Evolutionary conservation across 148 eudicot genomes (phyloP), one percentile per base, ranked within the genome.

Genomic region (Persicaria tinctoria): DNA sequence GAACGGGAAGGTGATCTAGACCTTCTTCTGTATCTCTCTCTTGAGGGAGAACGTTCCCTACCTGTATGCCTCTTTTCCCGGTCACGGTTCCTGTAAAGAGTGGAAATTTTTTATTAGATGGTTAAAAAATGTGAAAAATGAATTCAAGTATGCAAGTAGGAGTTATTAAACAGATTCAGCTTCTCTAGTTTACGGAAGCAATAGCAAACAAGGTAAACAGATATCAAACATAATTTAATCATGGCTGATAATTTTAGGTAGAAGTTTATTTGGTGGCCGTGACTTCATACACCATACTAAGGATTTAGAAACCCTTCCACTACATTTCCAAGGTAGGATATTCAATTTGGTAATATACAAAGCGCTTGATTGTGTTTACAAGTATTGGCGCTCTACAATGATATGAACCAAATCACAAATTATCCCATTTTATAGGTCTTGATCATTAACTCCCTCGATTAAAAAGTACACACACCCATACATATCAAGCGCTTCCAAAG

Each of bases 41-140:
- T 80, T 23, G 87, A 81, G 51, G 57, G 79, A 72, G 85, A 84
- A 18, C 70, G 89, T 50, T 86, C 85, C 80, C 89, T 89, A 49
- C 80, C 87, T 80, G 90, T 86, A 74, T 86, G 82, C 68, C 80
- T 84, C 77, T 84, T 86, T 46, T 86, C 93, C 83, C 85, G 85
- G 46, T 87, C 89, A 80, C 83, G 81, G 32, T 78, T 77, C 87
- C 97, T 86, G 86, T 78, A 73, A 70, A 78, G 73, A 38, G 66
- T 50, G 48, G n/a, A 56, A 32, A 38, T 23, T n/a, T 47, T 23
- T 46, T 47, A 72, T 32, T 47, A 68, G 6, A 12, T 17, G 59
- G 20, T 57, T 57, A 57, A 27, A 57, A 57, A 57, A 17, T 57
- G 11, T 17, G 32, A 6, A 57, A 57, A 17, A 57, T 57, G 2